Evolutionary conservation across 2,329 filamentous ascomycete species (phyloP).

Genomic region (Talaromyces funiculosus): DNA sequence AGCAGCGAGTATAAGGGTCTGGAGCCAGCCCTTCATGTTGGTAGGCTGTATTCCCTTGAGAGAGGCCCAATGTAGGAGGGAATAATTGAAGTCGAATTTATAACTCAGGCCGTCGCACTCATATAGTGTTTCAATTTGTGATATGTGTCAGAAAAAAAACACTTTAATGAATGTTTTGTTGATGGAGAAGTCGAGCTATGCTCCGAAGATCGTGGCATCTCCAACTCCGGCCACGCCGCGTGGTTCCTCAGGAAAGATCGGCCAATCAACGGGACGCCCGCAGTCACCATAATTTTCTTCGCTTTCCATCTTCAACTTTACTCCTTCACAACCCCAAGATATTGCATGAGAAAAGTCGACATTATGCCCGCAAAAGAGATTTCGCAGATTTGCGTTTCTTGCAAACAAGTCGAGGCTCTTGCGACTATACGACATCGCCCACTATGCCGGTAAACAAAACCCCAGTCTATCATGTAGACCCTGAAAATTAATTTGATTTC

Average conservation of each 20-base stretch:
- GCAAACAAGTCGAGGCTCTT: slow-evolving; percentile 46
- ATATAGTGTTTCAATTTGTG: background rate
- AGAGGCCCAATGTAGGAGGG: background rate
- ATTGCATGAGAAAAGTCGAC: background rate
- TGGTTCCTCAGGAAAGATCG: background rate
- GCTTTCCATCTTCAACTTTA: background rate
- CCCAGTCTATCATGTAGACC: background rate
- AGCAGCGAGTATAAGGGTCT: slow-evolving; percentile 32
- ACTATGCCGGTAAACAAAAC: slow-evolving; percentile 48
- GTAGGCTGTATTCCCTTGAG: slow-evolving; percentile 13
- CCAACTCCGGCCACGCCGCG: slow-evolving; percentile 8
- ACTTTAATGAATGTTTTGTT: background rate
- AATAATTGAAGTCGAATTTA: background rate
- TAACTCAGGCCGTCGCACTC: background rate
- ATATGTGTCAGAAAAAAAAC: background rate
- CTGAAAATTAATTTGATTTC: background rate
- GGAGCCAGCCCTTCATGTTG: slow-evolving; percentile 38
- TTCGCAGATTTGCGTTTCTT: slow-evolving; percentile 49
- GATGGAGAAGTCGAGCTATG: slow-evolving; percentile 7
- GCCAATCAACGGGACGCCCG: slow-evolving; percentile 12
- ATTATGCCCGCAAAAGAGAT: slow-evolving; percentile 30
- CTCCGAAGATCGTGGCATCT: slow-evolving; percentile 7
- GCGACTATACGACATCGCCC: slow-evolving; percentile 54
- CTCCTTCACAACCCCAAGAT: background rate
- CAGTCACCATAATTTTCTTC: slow-evolving; percentile 8